phyloP scores from a whole-genome alignment of 345 rosid species.

The Gynandropsis gynandra region DNA sequence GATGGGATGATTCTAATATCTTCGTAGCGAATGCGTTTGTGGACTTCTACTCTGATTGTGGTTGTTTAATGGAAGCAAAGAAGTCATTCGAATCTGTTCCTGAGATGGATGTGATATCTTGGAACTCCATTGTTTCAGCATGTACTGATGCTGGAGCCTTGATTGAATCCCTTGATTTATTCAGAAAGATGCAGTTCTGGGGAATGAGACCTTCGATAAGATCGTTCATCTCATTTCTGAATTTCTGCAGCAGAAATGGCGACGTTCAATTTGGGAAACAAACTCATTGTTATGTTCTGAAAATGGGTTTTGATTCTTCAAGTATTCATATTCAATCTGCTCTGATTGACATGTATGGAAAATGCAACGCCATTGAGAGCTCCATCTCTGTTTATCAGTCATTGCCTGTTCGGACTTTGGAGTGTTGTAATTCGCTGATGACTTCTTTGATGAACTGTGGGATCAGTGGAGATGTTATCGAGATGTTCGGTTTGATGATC shows the following conservation, averaged over 20 bases:
- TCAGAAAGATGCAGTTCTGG: slow-evolving; percentile 63
- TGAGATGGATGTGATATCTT: slow-evolving; percentile 52
- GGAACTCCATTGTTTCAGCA: slow-evolving; percentile 69
- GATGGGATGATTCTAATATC: slow-evolving; percentile 40
- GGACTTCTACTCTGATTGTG: slow-evolving; percentile 66
- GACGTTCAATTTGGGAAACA: slow-evolving; percentile 51
- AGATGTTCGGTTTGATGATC: slow-evolving; percentile 72
- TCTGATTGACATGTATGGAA: slow-evolving; percentile 65
- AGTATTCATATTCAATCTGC: slow-evolving; percentile 59
- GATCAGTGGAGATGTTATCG: slow-evolving; percentile 42
- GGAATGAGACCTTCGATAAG: slow-evolving; percentile 58
- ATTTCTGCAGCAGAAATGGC: slow-evolving; percentile 39
- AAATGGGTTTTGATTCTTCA: slow-evolving; percentile 42
- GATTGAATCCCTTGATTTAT: slow-evolving; percentile 43
- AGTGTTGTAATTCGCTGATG: slow-evolving; percentile 62
- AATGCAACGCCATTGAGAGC: slow-evolving; percentile 56
- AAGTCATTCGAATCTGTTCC: slow-evolving; percentile 42
- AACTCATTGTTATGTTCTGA: slow-evolving; percentile 54
- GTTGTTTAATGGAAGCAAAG: slow-evolving; percentile 37
- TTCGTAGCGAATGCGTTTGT: slow-evolving; percentile 64
- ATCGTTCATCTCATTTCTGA: slow-evolving; percentile 53
- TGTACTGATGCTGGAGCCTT: slow-evolving; percentile 30
- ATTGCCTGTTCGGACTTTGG: slow-evolving; percentile 34
- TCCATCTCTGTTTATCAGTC: slow-evolving; percentile 39
- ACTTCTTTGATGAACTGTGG: slow-evolving; percentile 58